These are phyloP conservation scores for Amanita rubescens DNA, from an alignment of 768 basidiomycete species.

Conservation along the genomic window DNA sequence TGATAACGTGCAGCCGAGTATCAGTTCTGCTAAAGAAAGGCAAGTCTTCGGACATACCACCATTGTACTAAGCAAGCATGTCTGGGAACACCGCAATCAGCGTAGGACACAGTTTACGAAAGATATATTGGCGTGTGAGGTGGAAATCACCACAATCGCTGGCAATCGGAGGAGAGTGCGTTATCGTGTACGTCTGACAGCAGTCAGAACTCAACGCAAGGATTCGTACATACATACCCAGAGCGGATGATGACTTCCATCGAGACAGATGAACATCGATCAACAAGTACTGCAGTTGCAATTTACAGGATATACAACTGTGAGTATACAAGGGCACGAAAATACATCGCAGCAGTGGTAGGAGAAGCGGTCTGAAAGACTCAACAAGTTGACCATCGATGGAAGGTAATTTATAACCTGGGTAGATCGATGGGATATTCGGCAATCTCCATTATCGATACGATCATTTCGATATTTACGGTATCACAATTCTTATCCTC, in stretches of 20 bases:
- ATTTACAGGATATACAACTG: not conserved
- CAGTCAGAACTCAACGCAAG: too few relatives aligned
- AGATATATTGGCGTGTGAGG: not conserved
- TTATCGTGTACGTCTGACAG: not conserved
- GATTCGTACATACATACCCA: slow-evolving; percentile 1
- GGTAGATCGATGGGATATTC: not conserved
- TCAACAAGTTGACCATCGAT: not conserved
- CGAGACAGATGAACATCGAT: not conserved
- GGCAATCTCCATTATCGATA: slow-evolving; percentile 9
- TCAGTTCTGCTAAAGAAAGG: not conserved
- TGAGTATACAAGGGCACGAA: slow-evolving; percentile 3
- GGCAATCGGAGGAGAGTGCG: too few relatives aligned
- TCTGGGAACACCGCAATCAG: not conserved
- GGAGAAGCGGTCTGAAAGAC: not conserved
- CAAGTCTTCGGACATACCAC: not conserved
- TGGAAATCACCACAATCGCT: not conserved
- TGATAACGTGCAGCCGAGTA: too few relatives aligned
- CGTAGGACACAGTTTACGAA: not conserved
- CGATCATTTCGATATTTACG: slow-evolving; percentile 1
- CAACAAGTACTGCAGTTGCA: not conserved
- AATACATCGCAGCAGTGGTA: not conserved
- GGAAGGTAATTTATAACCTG: not conserved
- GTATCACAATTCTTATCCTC: slow-evolving; percentile 36
- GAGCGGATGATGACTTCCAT: not conserved
- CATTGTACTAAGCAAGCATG: not conserved